Evolutionary conservation across 768 basidiomycete species (phyloP).

Genomic region (Pulveroboletus sp.): DNA sequence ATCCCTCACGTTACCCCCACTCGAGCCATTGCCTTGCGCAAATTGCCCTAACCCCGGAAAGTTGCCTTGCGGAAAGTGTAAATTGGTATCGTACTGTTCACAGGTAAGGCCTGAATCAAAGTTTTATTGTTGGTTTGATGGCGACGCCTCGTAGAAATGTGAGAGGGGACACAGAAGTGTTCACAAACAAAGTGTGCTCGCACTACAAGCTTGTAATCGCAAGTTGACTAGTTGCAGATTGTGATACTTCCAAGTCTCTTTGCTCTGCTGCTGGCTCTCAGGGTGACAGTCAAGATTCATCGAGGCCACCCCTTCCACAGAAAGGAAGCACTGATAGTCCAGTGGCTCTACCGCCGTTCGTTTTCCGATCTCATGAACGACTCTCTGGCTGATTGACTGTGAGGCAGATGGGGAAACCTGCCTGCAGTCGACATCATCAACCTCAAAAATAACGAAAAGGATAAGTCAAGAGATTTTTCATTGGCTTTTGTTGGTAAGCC

Average conservation of each 20-base stretch:
- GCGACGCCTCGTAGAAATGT: constrained; percentile 32
- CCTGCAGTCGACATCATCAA: constrained; percentile 31
- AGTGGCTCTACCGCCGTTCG: constrained; percentile 21
- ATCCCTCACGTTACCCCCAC: constrained; percentile 21
- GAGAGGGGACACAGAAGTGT: constrained; percentile 34
- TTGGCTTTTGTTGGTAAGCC: constrained; percentile 22
- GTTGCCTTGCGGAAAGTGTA: constrained; percentile 27
- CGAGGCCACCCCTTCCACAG: not conserved
- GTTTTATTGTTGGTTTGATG: not conserved
- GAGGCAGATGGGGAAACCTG: constrained; percentile 18
- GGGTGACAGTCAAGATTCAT: not conserved
- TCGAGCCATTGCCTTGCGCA: constrained; percentile 31
- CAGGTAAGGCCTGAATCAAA: constrained; percentile 13
- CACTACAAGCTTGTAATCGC: not conserved
- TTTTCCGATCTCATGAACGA: constrained; percentile 11
- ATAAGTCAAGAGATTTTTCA: constrained; percentile 17
- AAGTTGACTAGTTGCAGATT: constrained; percentile 10
- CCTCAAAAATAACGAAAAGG: constrained; percentile 20
- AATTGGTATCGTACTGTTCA: constrained; percentile 44
- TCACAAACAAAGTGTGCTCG: constrained; percentile 34
- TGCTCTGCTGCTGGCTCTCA: not conserved
- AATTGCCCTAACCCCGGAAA: constrained; percentile 32
- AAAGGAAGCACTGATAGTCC: not conserved
- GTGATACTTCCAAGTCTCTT: constrained; percentile 10
- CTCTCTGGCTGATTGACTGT: not conserved